Evolutionary conservation across 306 rosid species (phyloP), one percentile per base, ranked within the genome.

Genomic region (Acmispon strigosus): DNA sequence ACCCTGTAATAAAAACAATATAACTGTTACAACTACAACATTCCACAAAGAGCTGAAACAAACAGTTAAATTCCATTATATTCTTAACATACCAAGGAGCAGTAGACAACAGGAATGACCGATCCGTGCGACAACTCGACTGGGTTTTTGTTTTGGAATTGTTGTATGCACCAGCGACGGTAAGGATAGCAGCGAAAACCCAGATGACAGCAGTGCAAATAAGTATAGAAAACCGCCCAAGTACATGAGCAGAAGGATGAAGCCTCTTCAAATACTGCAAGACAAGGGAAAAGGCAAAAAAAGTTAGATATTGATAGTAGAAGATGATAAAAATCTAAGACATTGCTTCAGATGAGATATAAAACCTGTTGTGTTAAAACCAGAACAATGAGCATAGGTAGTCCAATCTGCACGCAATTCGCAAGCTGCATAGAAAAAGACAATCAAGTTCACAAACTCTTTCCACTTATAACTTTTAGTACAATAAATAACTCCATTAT

Each of bases 171-270:
- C 98, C 98, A 52, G 96, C 88, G 7, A 69, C 92, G 0, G 96
- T 92, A 63, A 92, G 98, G 70, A 89, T 76, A 69, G 92, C 98
- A 12, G 98, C 98, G 62, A 92, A 92, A 57, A 87, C 85, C 98
- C 98, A 92, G 44, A 86, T 24, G 58, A 92, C 29, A 34, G 70
- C 94, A 50, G 87, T 65, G 75, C 96, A 86, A 42, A 89, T 52
- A 72, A 92, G 98, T 51, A 92, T 76, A 74, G 86, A 91, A 76
- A 81, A 92, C 66, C 90, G 84, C 84, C 84, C 96, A 2, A 87
- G 86, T 50, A 86, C 14, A 5, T 80, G 67, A 20, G 76, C 76
- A 10, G 55, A 15, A 32, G 48, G 76, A 67, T 86, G 74, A 63
- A 89, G 7, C 20, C 61, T 84, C 89, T 75, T 92, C 74, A 87